Percentiles rank a stretch among this genome's conserved stretches.
phyloP scores from a whole-genome alignment of 805 yeast species.

The Monosporozyma aerobia region DNA sequence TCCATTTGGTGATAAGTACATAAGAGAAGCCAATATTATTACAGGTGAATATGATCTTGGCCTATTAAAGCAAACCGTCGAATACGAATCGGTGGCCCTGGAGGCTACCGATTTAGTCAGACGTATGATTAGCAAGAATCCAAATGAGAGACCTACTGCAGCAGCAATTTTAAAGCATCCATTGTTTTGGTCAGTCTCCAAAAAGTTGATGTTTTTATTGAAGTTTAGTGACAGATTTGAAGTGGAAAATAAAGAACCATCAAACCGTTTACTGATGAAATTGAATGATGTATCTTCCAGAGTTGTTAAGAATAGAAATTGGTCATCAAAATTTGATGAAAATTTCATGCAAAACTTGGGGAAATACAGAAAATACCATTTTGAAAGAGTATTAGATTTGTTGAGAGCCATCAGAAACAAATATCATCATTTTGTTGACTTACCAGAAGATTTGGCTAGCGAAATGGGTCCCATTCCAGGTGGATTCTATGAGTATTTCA shows the following conservation, averaged over 20 bases:
- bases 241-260: conserved; percentile 71
- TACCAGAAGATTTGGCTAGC: conserved; percentile 55
- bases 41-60: conserved; percentile 50
- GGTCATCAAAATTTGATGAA: conserved; percentile 70
- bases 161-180: conserved; percentile 69
- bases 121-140: conserved; percentile 62
- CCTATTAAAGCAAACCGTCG: conserved; percentile 26
- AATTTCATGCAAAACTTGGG: conserved; percentile 75
- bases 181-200: conserved; percentile 68
- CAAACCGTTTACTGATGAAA: conserved; percentile 45
- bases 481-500: conserved; percentile 76
- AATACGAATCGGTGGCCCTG: conserved; percentile 23
- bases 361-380: conserved; percentile 80
- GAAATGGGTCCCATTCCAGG: conserved; percentile 74
- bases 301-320: conserved; percentile 55
- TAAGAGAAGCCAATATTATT: conserved; percentile 82
- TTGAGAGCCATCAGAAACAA: conserved; percentile 86
- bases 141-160: conserved; percentile 65
- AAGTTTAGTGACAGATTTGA: conserved; percentile 90
- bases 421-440: conserved; percentile 87
- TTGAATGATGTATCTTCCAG: conserved; percentile 45
- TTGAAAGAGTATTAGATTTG: conserved; percentile 71
- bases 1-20: conserved; percentile 90
- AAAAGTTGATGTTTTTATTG: conserved; percentile 72
- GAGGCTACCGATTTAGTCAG: conserved; percentile 70